Base-by-base conservation (phyloP, 371 early-diverging fungal genomes). In the Blakeslea trispora region DNA sequence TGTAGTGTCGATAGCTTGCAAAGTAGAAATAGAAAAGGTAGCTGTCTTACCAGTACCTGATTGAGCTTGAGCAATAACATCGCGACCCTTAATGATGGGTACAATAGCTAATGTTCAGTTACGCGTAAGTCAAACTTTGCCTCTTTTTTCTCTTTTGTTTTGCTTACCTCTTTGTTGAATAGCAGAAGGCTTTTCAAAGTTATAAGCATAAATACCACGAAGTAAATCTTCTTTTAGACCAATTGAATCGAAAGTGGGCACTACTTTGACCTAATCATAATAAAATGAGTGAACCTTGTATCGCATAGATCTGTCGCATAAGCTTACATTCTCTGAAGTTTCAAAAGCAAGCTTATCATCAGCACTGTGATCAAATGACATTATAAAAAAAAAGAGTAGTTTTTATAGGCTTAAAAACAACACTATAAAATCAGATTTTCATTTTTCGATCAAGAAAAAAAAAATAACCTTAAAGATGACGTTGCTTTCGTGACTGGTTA, bases 21-120 rank as follows among this genome's bases (percentile, higher is more conserved):
- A 85, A 52, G 93, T 90, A 23, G 96, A 95, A 68, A 99, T 98
- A 34, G 96, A 93, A 82, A 99, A 99, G 11, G 99, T 99, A 31
- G 99, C 99, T 1, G 99, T 99, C 85, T 99, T 99, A 82, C 99
- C 99, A 64, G 99, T 99, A 77, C 99, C 99, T 54, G 99, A 98
- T 82, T 99, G 99, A 35, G 99, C 99, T 81, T 99, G 99, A 46
- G 99, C 98, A 71, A 98, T 97, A 50, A 99, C 97, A 81, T 99
- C 98, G 58, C 89, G 87, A 44, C 93, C 95, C 63, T 84, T 88
- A 55, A 94, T 83, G 64, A 99, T 91, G 53, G 97, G 96, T 54
- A 86, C 77, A 69, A 99, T 99, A 32, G 99, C 98, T 77, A 40
- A 32, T 32, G 6, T 6, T 32, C 10, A 5, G 32, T 32, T 32